Conservation (phyloP, 23 red algal species). For the Agarophyton chilense region DNA sequence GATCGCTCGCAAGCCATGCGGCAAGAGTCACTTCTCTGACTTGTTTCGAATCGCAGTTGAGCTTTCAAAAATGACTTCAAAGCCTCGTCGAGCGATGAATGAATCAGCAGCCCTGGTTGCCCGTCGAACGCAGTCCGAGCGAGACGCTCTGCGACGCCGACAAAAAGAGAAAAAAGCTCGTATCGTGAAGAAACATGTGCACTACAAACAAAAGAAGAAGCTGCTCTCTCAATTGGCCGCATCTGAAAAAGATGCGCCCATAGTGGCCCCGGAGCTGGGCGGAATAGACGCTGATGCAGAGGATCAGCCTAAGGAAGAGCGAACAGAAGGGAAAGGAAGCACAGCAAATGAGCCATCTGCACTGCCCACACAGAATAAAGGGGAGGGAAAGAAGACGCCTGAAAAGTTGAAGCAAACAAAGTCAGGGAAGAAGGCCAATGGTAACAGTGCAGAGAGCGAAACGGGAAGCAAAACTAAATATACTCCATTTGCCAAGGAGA, state of each 20-base stretch:
- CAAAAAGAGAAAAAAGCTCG: conserved; percentile 66
- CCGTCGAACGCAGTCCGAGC: conserved; percentile 39
- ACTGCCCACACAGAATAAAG: neutral
- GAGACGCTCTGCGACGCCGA: conserved; percentile 57
- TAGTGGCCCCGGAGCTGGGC: conserved; percentile 42
- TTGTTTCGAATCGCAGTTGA: too few species aligned
- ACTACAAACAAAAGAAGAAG: conserved; percentile 51
- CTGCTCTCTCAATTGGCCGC: conserved; percentile 28
- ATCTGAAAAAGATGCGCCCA: conserved; percentile 20
- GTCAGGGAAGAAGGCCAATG: neutral
- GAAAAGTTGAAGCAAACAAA: neutral
- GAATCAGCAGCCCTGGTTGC: conserved; percentile 1
- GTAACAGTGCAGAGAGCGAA: neutral
- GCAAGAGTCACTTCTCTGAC: too few species aligned
- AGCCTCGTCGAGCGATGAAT: neutral
- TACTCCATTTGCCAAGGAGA: conserved; percentile 48
- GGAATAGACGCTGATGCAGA: neutral
- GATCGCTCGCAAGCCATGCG: too few species aligned
- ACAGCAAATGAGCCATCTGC: neutral
- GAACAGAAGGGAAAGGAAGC: neutral
- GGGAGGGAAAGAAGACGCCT: neutral
- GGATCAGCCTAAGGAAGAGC: neutral
- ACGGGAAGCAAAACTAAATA: neutral
- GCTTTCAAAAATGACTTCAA: neutral
- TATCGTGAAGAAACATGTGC: conserved; percentile 42